Base-by-base conservation (phyloP, 148 eudicot genomes). In the Amaranthus hypochondriacus region DNA sequence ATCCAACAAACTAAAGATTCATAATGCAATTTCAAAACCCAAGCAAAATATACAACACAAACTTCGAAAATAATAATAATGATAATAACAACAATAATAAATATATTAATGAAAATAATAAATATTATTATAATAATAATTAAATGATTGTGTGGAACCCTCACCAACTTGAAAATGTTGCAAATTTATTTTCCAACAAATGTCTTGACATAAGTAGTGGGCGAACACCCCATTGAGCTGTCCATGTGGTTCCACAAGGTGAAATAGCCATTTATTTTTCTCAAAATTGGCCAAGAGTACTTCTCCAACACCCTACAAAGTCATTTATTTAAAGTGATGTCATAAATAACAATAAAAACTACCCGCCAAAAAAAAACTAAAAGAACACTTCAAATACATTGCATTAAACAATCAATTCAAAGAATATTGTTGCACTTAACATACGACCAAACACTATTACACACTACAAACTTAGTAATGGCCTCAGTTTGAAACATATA, bases 161-260 rank as follows among this genome's bases (percentile, higher is more conserved):
- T 80, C 62, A 93, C 97, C 94, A 78, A 59, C 66, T 71, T 18
- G 78, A 73, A 79, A 74, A 75, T 8, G 78, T 48, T 11, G 81
- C 71, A 62, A 83, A 57, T 59, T 73, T 91, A 77, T 66, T 85
- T 47, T 81, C 81, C 57, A 81, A 50, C 62, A 82, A 74, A 73
- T 79, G 73, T 73, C 84, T 81, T 14, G 85, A 53, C 66, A 78
- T 70, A 10, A 71, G 56, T 51, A 82, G 80, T 62, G 96, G 89
- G 48, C 90, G 90, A 80, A 81, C 66, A 14, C 92, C 91, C 85
- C 86, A 89, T 39, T 83, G 93, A 80, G 87, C 84, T 69, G 86
- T 83, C 89, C 93, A 91, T 68, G 97, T 87, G 56, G 89, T 87
- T 82, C 98, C 92, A 80, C 86, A 84, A 76, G 98, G 87, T 80